These are phyloP conservation scores for Cadophora luteo-olivacea DNA, from an alignment of 2,329 filamentous ascomycete species.

Conservation along the genomic window DNA sequence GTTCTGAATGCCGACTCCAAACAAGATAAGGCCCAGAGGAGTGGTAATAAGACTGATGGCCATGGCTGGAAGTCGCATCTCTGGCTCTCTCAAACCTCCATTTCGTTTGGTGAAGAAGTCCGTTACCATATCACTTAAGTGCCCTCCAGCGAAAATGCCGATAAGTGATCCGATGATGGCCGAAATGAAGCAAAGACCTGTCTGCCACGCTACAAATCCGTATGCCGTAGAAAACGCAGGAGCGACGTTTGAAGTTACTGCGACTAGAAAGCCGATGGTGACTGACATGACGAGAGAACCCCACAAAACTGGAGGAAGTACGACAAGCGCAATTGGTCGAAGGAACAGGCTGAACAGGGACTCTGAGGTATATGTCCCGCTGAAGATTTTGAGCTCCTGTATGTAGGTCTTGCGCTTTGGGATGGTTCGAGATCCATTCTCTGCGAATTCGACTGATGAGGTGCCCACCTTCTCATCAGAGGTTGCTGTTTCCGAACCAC, in stretches of 20 bases:
- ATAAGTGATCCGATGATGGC: constrained; percentile 32
- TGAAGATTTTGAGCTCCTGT: constrained; percentile 21
- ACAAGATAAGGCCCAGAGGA: background rate
- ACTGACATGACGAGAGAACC: background rate
- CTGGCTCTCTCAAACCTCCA: background rate
- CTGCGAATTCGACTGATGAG: background rate
- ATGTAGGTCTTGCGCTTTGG: constrained; percentile 30
- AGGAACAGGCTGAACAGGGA: background rate
- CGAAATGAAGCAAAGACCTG: constrained; percentile 34
- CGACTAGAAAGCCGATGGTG: background rate
- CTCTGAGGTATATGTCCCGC: background rate
- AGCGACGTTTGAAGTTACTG: background rate
- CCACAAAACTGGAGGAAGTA: background rate
- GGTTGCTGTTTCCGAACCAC: background rate
- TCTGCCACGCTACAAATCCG: background rate
- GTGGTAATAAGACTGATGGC: background rate
- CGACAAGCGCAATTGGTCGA: background rate
- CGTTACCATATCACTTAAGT: constrained; percentile 15
- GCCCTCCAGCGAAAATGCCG: constrained; percentile 31
- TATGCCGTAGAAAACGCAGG: background rate
- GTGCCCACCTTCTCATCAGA: background rate
- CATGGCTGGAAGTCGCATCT: background rate
- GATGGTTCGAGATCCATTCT: constrained; percentile 18
- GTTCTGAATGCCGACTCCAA: background rate
- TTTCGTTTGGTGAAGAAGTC: background rate